These are phyloP conservation scores for Prunus dulcis DNA, from an alignment of 306 rosid species.

Conservation along the genomic window DNA sequence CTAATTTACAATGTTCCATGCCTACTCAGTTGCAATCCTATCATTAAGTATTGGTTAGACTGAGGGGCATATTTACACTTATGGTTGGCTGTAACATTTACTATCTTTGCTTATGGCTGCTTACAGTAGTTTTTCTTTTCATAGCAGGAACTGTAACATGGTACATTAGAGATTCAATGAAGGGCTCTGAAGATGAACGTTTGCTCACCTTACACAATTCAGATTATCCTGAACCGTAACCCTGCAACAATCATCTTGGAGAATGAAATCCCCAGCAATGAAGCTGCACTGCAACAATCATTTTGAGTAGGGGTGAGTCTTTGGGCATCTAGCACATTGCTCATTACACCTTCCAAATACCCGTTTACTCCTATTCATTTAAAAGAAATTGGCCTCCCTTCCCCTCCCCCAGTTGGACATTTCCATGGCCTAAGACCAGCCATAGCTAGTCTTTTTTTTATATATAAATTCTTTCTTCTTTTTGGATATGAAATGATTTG, in stretches of 20 bases:
- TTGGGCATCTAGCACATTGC: not conserved
- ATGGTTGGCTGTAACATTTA: not conserved
- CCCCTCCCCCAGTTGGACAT: not conserved
- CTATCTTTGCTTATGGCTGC: not conserved
- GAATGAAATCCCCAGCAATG: constrained; percentile 13
- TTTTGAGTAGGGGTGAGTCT: constrained; percentile 14
- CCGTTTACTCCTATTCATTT: not conserved
- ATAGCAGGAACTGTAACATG: constrained; percentile 60
- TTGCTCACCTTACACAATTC: constrained; percentile 52
- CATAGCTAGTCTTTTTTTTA: not conserved
- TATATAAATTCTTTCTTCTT: not conserved
- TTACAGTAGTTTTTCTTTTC: constrained; percentile 10
- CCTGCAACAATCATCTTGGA: not conserved
- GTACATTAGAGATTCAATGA: constrained; percentile 57
- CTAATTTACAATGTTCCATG: not conserved
- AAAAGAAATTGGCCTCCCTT: not conserved
- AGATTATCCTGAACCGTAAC: constrained; percentile 44
- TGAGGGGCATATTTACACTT: not conserved
- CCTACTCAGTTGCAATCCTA: not conserved
- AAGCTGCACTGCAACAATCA: constrained; percentile 11
- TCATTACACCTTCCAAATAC: not conserved
- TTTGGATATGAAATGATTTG: not conserved
- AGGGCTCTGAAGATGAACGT: constrained; percentile 68
- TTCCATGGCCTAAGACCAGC: not conserved
- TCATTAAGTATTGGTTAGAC: not conserved